phyloP scores from a whole-genome alignment of 139 green algal genomes.

The Parachlorella kessleri region DNA sequence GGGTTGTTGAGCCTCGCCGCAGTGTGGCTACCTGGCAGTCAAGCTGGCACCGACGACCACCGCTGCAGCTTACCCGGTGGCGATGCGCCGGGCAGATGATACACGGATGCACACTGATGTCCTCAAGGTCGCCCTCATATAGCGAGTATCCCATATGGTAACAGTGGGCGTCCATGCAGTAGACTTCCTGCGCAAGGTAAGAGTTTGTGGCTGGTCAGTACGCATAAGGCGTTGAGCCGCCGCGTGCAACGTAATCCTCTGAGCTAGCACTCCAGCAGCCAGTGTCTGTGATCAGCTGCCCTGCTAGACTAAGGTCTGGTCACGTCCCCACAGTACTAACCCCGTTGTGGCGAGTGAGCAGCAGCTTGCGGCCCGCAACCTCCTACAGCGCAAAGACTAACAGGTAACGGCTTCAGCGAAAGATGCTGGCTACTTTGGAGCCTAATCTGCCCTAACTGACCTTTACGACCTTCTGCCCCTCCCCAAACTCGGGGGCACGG shows the following conservation, averaged over 20 bases:
- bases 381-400: slow-evolving; percentile 22
- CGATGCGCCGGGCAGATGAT: slow-evolving; percentile 43
- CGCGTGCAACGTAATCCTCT: no score
- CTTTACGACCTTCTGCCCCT: slow-evolving; percentile 39
- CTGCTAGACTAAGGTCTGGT: no score
- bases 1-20: background rate
- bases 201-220: no score
- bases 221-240: no score
- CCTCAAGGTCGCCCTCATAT: slow-evolving; percentile 42
- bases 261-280: no score
- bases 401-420: background rate
- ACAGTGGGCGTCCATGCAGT: slow-evolving; percentile 39
- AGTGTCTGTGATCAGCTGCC: no score
- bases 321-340: no score
- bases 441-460: background rate
- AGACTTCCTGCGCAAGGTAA: no score
- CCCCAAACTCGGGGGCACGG: slow-evolving; percentile 20
- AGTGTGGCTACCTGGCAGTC: background rate
- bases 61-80: slow-evolving; percentile 25
- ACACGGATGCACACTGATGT: slow-evolving; percentile 37
- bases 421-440: background rate
- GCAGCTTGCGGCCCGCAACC: slow-evolving; percentile 22
- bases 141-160: slow-evolving; percentile 32
- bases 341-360: slow-evolving; percentile 22
- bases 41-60: no score